A percentile compares a stretch with the other conserved stretches of the same genome.
Conservation (phyloP, 2,329 filamentous ascomycete species). For the Fusarium sp. region DNA sequence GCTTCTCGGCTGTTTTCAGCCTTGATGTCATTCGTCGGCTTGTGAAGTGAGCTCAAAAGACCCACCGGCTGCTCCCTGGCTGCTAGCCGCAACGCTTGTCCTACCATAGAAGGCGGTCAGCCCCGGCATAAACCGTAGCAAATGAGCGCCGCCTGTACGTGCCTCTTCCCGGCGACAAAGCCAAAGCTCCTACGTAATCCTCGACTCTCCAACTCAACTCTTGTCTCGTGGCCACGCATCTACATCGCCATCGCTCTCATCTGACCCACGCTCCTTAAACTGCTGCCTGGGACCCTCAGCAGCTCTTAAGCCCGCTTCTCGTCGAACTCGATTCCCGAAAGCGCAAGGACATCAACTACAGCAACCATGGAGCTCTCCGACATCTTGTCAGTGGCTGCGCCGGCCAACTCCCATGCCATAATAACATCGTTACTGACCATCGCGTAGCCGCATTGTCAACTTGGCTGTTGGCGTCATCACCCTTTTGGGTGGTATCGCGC, state of each 20-base stretch:
- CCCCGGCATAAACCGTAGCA: neutral
- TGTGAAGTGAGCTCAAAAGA: neutral
- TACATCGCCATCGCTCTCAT: slow-evolving; percentile 36
- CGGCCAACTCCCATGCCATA: neutral
- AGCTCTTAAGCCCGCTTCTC: slow-evolving; percentile 16
- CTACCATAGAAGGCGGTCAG: neutral
- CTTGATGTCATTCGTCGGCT: slow-evolving; percentile 31
- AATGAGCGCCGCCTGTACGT: neutral
- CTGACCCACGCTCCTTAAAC: slow-evolving; percentile 31
- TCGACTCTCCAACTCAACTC: slow-evolving; percentile 40
- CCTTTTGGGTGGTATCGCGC: slow-evolving; percentile 83
- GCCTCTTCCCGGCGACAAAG: neutral
- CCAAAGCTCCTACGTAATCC: slow-evolving; percentile 29
- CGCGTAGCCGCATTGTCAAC: slow-evolving; percentile 89
- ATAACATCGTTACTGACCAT: slow-evolving; percentile 50
- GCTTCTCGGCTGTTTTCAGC: slow-evolving; percentile 32
- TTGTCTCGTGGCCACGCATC: slow-evolving; percentile 37
- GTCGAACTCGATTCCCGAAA: slow-evolving; percentile 17
- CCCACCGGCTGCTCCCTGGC: slow-evolving; percentile 8
- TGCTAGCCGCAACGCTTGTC: neutral
- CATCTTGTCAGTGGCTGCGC: slow-evolving; percentile 76
- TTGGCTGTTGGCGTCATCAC: slow-evolving; percentile 88
- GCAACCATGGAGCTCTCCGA: slow-evolving; percentile 88
- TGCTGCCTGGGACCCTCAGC: slow-evolving; percentile 39
- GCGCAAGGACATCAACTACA: slow-evolving; percentile 20